Evolutionary conservation across 768 basidiomycete genomes (phyloP).

Genomic region (Boletellus sp.): DNA sequence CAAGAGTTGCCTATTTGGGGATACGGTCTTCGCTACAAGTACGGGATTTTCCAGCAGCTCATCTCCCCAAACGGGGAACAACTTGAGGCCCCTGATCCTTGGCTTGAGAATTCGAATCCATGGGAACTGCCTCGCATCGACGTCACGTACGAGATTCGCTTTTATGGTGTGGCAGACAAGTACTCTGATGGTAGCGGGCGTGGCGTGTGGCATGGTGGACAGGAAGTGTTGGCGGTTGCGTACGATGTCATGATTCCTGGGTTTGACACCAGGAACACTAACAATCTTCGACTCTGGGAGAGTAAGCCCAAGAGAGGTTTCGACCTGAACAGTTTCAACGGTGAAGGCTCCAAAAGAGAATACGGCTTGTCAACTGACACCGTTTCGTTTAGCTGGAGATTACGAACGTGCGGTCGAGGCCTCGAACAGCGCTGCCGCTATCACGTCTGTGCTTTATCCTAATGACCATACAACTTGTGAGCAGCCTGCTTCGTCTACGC

Average conservation of each 20-base stretch:
- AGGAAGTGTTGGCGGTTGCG: conserved; percentile 90
- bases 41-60: conserved; percentile 94
- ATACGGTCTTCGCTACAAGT: conserved; percentile 89
- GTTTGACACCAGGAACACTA: conserved; percentile 77
- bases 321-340: conserved; percentile 94
- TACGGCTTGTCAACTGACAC: neutral
- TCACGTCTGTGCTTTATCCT: conserved; percentile 94
- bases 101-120: conserved; percentile 84
- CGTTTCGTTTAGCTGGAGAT: conserved; percentile 63
- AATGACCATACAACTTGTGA: conserved; percentile 80
- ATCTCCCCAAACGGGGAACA: conserved; percentile 82
- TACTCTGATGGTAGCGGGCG: conserved; percentile 55
- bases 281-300: conserved; percentile 86
- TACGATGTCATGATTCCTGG: conserved; percentile 94
- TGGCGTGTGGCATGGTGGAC: conserved; percentile 81
- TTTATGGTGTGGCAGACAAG: conserved; percentile 82
- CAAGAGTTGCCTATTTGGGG: conserved; percentile 94
- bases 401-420: conserved; percentile 88
- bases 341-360: conserved; percentile 33
- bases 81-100: conserved; percentile 89
- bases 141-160: conserved; percentile 80
- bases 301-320: conserved; percentile 86
- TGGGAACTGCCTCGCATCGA: conserved; percentile 88
- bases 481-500: conserved; percentile 7
- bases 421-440: conserved; percentile 86